Base-by-base conservation (phyloP, 2,329 filamentous ascomycete genomes). In the Tolypocladium amazonense region DNA sequence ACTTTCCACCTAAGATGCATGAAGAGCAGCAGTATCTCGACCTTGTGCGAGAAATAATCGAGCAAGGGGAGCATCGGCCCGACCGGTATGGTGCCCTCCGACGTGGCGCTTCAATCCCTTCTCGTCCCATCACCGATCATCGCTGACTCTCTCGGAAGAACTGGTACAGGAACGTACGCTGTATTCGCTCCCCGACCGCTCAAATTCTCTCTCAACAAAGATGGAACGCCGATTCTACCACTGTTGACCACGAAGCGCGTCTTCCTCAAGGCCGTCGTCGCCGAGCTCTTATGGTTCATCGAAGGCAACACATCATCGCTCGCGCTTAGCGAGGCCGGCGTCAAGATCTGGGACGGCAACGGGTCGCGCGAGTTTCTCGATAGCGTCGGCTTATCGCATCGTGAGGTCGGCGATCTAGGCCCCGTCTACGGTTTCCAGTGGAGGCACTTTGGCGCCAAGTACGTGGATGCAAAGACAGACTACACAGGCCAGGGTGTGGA, bases 331-430 rank as follows among this genome's bases (percentile, higher is more conserved):
- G 86, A 87, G 15, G 86, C 87, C 1, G 91, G 92, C 37, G 87
- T 99, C 69, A 95, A 95, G 75, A 99, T 99, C 72, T 99, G 94
- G 94, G 94, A 99, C 72, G 93, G 92, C 68, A 99, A 99, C 71
- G 94, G 93, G 52, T 92, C 88, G 55, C 89, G 94, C 67, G 88
- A 87, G 69, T 97, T 89, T 73, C 88, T 99, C 43, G 93, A 99
- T 77, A 87, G 80, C 63, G 83, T 94, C 1, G 93, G 93, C 0
- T 82, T 97, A 8, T 79, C 81, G 0, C 86, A 96, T 71, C 90
- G 93, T 61, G 90, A 85, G 58, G 89, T 87, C 25, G 94, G 94
- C 64, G 94, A 99, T 70, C 80, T 99, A 0, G 94, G 94, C 0
- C 94, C 94, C 37, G 92, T 97, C 0, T 99, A 99, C 72, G 94